phyloP scores from a whole-genome alignment of 495 filamentous ascomycete genomes.

The Pseudoneurospora amorphoporcata region DNA sequence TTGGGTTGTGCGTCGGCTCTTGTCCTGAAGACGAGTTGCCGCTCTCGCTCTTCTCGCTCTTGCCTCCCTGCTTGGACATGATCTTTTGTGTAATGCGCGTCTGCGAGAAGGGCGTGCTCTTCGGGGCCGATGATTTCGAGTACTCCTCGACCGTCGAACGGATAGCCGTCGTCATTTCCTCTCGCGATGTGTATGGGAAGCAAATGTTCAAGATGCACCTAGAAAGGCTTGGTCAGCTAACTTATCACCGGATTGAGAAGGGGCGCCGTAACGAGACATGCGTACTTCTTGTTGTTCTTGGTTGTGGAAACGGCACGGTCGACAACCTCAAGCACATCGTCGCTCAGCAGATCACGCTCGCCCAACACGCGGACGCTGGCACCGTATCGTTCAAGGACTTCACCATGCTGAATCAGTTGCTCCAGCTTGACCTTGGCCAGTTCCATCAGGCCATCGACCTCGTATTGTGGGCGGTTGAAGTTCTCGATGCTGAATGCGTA shows the following conservation, averaged over 20 bases:
- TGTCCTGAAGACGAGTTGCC: constrained; percentile 15
- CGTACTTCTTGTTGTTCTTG: constrained; percentile 64
- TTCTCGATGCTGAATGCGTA: constrained; percentile 99
- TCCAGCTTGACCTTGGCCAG: constrained; percentile 90
- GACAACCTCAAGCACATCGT: constrained; percentile 79
- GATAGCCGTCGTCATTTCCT: constrained; percentile 92
- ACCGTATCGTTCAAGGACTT: constrained; percentile 86
- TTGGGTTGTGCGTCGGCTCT: constrained; percentile 13
- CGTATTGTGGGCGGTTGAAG: constrained; percentile 95
- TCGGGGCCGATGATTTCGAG: constrained; percentile 50
- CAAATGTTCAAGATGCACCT: constrained; percentile 87
- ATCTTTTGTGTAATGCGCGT: constrained; percentile 79
- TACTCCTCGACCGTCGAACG: constrained; percentile 76
- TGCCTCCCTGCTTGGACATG: constrained; percentile 42
- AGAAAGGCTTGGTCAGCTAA: constrained; percentile 7
- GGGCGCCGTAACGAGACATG: background rate
- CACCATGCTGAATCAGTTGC: constrained; percentile 86
- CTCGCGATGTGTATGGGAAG: constrained; percentile 92
- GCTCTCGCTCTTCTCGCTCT: constrained; percentile 25
- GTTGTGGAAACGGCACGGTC: constrained; percentile 77
- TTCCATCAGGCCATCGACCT: constrained; percentile 95
- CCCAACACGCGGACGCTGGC: constrained; percentile 78
- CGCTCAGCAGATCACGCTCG: constrained; percentile 65
- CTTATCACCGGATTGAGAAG: background rate
- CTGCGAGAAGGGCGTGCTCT: constrained; percentile 70